A percentile compares a stretch with the other conserved stretches of the same genome.
Evolutionary conservation across 129 eudicot genomes (phyloP).

Genomic region (Centrapalus pauciflorus): DNA sequence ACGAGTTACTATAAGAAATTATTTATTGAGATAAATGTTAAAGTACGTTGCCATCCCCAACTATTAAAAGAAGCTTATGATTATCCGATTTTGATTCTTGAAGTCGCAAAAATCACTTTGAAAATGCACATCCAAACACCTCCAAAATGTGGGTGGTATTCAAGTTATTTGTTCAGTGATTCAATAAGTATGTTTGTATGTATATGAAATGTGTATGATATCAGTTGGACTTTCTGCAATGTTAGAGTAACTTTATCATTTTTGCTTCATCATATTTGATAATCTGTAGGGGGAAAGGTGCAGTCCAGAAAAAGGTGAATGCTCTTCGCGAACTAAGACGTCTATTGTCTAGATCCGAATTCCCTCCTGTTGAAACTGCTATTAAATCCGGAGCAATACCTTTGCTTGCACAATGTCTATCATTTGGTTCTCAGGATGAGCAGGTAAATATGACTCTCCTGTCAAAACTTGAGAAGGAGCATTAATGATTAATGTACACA

Average conservation of each 20-base stretch:
- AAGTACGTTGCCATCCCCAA: no score
- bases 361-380: constrained; percentile 93
- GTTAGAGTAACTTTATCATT: not conserved
- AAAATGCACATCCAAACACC: not conserved
- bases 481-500: not conserved
- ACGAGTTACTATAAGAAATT: no score
- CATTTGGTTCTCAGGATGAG: constrained; percentile 92
- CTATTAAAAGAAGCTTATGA: no score
- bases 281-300: constrained; percentile 75
- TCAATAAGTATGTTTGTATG: not conserved
- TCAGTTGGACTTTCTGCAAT: not conserved
- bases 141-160: not conserved
- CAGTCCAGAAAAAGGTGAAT: constrained; percentile 59
- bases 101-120: no score
- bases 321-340: constrained; percentile 87
- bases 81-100: no score
- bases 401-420: constrained; percentile 75
- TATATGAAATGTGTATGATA: not conserved
- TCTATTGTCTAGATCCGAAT: constrained; percentile 83
- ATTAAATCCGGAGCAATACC: constrained; percentile 77
- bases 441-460: constrained; percentile 49
- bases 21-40: no score
- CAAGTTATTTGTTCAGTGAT: not conserved
- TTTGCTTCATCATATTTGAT: not conserved
- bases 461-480: not conserved